Conservation (phyloP, 2,329 filamentous ascomycete species). For the Incumbomyces delicatus region DNA sequence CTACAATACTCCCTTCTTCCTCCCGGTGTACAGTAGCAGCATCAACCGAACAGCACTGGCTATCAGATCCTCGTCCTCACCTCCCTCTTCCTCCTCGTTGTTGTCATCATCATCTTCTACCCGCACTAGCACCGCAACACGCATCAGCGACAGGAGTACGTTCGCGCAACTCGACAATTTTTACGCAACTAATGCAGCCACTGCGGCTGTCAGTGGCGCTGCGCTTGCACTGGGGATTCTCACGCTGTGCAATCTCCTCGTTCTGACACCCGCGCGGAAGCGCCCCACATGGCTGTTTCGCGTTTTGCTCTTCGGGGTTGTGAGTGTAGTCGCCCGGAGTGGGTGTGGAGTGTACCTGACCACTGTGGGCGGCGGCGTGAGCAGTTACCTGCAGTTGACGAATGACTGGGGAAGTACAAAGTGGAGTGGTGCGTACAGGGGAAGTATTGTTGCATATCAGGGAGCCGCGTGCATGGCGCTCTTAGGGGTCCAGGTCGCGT, state of each 20-base stretch:
- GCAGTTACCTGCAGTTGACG: constrained; percentile 1
- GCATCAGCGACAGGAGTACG: no score
- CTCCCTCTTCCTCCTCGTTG: no score
- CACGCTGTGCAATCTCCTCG: constrained; percentile 1
- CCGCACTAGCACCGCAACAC: no score
- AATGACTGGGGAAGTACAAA: constrained; percentile 1
- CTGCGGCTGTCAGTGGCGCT: neutral
- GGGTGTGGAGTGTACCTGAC: neutral
- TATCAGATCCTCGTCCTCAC: no score
- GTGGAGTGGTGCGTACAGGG: neutral
- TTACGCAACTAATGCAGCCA: neutral
- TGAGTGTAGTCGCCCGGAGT: neutral
- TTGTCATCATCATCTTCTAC: no score
- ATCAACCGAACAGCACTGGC: neutral
- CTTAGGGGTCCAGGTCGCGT: neutral
- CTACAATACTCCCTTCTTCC: neutral
- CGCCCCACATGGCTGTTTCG: neutral
- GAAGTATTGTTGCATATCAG: neutral
- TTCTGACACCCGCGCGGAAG: constrained; percentile 1
- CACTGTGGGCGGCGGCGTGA: neutral
- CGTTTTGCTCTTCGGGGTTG: neutral
- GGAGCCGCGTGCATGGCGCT: neutral
- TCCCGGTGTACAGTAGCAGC: neutral
- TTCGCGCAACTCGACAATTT: neutral
- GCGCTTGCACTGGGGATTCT: neutral